phyloP scores from a whole-genome alignment of 352 stramenopile species.

The Pythium dissimile region DNA sequence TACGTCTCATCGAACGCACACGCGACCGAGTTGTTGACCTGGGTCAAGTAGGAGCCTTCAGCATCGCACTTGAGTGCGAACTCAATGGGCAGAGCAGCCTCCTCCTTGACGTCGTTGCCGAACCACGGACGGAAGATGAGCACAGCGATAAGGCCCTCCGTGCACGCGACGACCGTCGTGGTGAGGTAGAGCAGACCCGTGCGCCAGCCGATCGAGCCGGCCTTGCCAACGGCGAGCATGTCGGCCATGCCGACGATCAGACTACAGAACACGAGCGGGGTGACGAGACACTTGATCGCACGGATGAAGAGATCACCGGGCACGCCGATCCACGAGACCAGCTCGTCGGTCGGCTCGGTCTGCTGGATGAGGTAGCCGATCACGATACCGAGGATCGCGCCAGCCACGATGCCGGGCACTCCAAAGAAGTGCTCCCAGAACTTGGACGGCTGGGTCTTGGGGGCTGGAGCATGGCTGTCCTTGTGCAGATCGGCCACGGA shows the following conservation, averaged over 20 bases:
- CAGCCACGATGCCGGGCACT: constrained; percentile 17
- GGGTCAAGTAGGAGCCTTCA: constrained; percentile 14
- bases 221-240: constrained; percentile 32
- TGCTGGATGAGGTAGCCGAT: constrained; percentile 6
- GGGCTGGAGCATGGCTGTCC: not conserved
- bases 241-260: constrained; percentile 37
- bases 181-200: constrained; percentile 28
- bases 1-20: constrained; percentile 13
- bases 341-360: constrained; percentile 6
- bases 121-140: constrained; percentile 21
- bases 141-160: constrained; percentile 14
- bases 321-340: constrained; percentile 31
- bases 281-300: constrained; percentile 42
- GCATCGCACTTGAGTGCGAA: constrained; percentile 18
- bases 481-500: constrained; percentile 4
- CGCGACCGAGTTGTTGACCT: constrained; percentile 16
- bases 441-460: constrained; percentile 11
- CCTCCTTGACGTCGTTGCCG: constrained; percentile 6
- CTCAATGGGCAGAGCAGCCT: not conserved
- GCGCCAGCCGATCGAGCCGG: constrained; percentile 27
- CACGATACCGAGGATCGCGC: constrained; percentile 17
- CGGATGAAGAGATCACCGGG: constrained; percentile 41
- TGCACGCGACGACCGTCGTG: constrained; percentile 13
- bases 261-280: constrained; percentile 38
- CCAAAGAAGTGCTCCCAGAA: constrained; percentile 11